Evolutionary conservation across 345 rosid species (phyloP).

Genomic region (Arabis hirsuta): DNA sequence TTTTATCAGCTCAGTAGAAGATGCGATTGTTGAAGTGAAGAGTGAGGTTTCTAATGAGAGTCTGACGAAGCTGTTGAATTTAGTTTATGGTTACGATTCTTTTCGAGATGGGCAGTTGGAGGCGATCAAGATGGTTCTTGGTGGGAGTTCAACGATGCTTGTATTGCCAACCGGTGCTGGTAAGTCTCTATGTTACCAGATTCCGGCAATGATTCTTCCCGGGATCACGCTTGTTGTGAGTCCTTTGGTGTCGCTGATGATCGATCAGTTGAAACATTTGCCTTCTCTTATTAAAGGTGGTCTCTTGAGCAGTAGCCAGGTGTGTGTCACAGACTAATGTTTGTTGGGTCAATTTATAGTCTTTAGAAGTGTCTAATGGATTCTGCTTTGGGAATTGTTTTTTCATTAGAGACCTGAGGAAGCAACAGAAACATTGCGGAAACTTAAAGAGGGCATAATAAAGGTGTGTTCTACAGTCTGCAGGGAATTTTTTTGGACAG

Average conservation of each 20-base stretch:
- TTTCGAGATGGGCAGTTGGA: conserved; percentile 46
- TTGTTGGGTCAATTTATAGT: conserved; percentile 7
- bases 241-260: conserved; percentile 80
- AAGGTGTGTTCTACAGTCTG: conserved; percentile 49
- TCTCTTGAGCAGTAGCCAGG: conserved; percentile 85
- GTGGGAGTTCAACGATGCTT: conserved; percentile 74
- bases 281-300: conserved; percentile 72
- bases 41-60: conserved; percentile 58
- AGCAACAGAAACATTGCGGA: conserved; percentile 68
- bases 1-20: conserved; percentile 49
- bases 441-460: conserved; percentile 67
- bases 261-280: conserved; percentile 89
- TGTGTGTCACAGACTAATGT: conserved; percentile 24
- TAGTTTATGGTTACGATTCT: conserved; percentile 47
- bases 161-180: conserved; percentile 96
- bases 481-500: neutral
- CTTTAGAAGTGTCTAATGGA: conserved; percentile 19
- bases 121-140: conserved; percentile 53
- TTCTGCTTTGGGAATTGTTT: conserved; percentile 9
- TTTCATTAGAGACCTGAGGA: conserved; percentile 71
- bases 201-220: conserved; percentile 78
- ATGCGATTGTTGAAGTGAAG: conserved; percentile 54
- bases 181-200: conserved; percentile 90
- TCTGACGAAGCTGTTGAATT: conserved; percentile 39
- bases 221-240: conserved; percentile 69